Conservation (phyloP, 441 rosid genomes). For the Arabidopsis hybrid region DNA sequence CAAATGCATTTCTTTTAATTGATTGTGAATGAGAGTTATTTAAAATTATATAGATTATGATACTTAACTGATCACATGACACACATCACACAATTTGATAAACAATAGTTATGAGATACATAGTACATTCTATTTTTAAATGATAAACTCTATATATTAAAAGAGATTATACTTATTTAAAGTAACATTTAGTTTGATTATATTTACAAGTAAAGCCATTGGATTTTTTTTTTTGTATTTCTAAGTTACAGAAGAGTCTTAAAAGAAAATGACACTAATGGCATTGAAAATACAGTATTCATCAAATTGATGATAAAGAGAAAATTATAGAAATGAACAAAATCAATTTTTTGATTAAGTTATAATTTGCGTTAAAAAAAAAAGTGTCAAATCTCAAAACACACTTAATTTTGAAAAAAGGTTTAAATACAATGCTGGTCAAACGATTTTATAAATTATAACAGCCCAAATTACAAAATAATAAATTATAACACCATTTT, state of each 20-base stretch:
- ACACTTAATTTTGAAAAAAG: not conserved
- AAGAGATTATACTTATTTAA: no score
- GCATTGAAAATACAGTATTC: no score
- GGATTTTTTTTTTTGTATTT: no score
- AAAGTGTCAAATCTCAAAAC: no score
- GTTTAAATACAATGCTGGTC: not conserved
- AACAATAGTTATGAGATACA: not conserved
- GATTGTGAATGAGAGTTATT: not conserved
- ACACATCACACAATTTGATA: not conserved
- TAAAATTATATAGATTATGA: not conserved
- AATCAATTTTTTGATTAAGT: no score
- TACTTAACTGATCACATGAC: not conserved
- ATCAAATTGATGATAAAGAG: no score
- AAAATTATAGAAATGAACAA: no score
- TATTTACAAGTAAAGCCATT: no score
- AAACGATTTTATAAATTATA: not conserved
- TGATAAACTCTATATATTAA: no score
- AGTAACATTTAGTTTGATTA: no score
- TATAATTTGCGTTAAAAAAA: not conserved
- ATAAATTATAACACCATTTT: constrained; percentile 51
- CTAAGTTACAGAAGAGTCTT: no score
- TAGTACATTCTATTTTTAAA: not conserved
- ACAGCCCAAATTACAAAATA: not conserved
- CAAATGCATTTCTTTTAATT: not conserved
- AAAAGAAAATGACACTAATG: no score